Evolutionary conservation across 805 yeast genomes (phyloP).

Genomic region (Candida broadrunensis): DNA sequence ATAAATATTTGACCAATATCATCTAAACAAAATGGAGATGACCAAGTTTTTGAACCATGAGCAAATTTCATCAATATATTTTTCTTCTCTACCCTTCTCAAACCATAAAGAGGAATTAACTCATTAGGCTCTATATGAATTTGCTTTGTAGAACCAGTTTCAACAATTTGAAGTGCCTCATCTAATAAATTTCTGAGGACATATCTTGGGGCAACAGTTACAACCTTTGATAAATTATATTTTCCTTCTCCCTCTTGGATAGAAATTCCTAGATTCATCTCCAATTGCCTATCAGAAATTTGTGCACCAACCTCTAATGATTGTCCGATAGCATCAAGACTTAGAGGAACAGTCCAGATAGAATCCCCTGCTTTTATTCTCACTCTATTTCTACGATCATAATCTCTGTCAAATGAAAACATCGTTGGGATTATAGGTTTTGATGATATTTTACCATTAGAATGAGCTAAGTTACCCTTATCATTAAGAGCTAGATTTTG

Average conservation of each 20-base stretch:
- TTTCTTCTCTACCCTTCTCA: slow-evolving; percentile 55
- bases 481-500: slow-evolving; percentile 56
- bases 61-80: slow-evolving; percentile 60
- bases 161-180: slow-evolving; percentile 57
- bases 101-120: slow-evolving; percentile 58
- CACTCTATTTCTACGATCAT: slow-evolving; percentile 64
- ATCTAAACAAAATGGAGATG: slow-evolving; percentile 80
- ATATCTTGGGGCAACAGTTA: slow-evolving; percentile 81
- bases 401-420: slow-evolving; percentile 75
- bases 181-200: slow-evolving; percentile 62
- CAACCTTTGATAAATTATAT: slow-evolving; percentile 71
- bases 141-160: slow-evolving; percentile 60
- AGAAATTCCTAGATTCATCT: slow-evolving; percentile 71
- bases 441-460: slow-evolving; percentile 41
- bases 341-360: slow-evolving; percentile 65
- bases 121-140: slow-evolving; percentile 45
- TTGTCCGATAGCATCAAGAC: slow-evolving; percentile 91
- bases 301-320: slow-evolving; percentile 51
- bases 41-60: slow-evolving; percentile 65
- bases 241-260: slow-evolving; percentile 84
- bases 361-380: slow-evolving; percentile 65
- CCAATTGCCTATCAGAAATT: slow-evolving; percentile 48
- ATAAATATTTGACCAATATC: slow-evolving; percentile 82
- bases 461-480: slow-evolving; percentile 51
- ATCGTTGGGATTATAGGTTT: slow-evolving; percentile 53